Evolutionary conservation across 108 stramenopile species (phyloP).

Genomic region (Nannochloropsis gaditana): DNA sequence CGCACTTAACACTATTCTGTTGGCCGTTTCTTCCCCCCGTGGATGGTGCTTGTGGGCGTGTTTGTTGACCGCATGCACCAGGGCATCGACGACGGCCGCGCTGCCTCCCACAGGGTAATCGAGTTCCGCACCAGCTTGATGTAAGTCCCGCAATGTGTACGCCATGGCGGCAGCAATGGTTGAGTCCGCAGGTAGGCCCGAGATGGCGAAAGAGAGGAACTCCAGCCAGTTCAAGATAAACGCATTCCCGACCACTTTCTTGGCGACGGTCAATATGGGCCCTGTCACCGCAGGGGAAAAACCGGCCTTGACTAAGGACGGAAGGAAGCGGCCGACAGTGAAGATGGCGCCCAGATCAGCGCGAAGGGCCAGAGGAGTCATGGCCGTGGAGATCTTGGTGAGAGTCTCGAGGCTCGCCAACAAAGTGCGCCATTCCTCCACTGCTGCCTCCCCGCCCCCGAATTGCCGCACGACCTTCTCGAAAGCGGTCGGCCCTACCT

Average conservation of each 20-base stretch:
- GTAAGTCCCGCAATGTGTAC: conserved; percentile 85
- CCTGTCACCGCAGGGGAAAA: conserved; percentile 31
- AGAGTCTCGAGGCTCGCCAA: conserved; percentile 28
- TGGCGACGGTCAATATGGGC: conserved; percentile 25
- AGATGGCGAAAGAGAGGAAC: conserved; percentile 72
- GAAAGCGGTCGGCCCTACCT: conserved; percentile 66
- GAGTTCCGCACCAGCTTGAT: conserved; percentile 62
- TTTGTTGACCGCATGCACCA: conserved; percentile 69
- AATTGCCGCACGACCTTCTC: conserved; percentile 66
- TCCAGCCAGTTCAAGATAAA: conserved; percentile 77
- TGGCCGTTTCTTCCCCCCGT: background rate
- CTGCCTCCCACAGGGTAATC: conserved; percentile 77
- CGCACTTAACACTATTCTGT: background rate
- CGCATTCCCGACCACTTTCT: conserved; percentile 60
- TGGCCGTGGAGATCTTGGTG: conserved; percentile 25
- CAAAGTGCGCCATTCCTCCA: conserved; percentile 26
- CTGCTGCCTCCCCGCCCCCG: conserved; percentile 52
- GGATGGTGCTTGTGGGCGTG: background rate
- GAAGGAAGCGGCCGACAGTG: conserved; percentile 23
- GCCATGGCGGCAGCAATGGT: conserved; percentile 88
- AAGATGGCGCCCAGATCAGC: conserved; percentile 28
- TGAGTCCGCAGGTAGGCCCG: conserved; percentile 67
- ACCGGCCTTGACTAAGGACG: conserved; percentile 24
- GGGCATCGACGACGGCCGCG: conserved; percentile 68
- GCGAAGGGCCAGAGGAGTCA: conserved; percentile 34